A percentile compares a stretch with the other conserved stretches of the same genome.
Conservation (phyloP, 1,284 basidiomycete genomes). For the Bondarzewia mesenterica region DNA sequence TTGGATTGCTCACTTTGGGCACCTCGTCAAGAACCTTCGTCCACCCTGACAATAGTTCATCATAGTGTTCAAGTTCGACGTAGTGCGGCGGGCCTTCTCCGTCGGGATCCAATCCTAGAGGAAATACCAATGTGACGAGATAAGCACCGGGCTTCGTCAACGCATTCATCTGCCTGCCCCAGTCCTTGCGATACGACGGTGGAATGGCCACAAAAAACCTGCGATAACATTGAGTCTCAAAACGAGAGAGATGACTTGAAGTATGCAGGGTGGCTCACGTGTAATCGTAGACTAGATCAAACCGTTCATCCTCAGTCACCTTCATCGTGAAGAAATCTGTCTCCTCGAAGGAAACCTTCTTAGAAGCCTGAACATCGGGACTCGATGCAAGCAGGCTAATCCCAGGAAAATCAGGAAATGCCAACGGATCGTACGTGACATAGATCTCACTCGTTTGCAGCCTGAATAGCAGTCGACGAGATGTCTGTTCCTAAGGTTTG, state of each 20-base stretch:
- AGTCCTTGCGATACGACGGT: conserved; percentile 41
- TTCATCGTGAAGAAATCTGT: conserved; percentile 48
- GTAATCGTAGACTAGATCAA: conserved; percentile 54
- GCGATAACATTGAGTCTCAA: too few relatives aligned
- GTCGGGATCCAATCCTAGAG: conserved; percentile 41
- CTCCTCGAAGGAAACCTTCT: conserved; percentile 28
- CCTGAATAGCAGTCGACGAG: not conserved
- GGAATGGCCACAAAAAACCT: conserved; percentile 71
- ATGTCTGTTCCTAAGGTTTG: not conserved
- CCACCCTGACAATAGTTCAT: conserved; percentile 44
- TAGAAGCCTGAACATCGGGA: not conserved
- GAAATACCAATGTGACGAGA: conserved; percentile 52
- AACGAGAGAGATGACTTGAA: too few relatives aligned
- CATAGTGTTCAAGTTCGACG: conserved; percentile 51
- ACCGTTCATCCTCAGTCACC: not conserved
- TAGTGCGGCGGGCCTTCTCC: conserved; percentile 53
- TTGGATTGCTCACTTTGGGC: conserved; percentile 30
- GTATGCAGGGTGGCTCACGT: too few relatives aligned
- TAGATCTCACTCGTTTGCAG: not conserved
- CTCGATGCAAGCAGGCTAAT: not conserved
- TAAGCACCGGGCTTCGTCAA: conserved; percentile 32
- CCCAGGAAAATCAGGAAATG: too few relatives aligned
- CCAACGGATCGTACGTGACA: too few relatives aligned
- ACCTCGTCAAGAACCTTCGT: conserved; percentile 45
- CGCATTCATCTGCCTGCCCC: conserved; percentile 49